Base-by-base conservation (phyloP, 2,329 filamentous ascomycete genomes). In the Fusarium kyushuense region DNA sequence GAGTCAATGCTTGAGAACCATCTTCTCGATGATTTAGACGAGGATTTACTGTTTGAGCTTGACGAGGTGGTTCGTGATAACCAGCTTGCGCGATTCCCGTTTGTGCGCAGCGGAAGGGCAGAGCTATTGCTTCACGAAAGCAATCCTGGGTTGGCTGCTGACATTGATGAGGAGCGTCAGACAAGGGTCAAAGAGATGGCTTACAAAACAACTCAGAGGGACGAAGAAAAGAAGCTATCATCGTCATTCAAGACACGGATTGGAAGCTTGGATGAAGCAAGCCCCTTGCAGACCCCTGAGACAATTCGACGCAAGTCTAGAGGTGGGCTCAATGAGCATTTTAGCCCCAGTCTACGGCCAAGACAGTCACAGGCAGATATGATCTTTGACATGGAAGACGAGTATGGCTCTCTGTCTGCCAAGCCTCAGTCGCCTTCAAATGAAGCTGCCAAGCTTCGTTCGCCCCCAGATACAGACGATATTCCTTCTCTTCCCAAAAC, bases 311-410 rank as follows among this genome's bases (percentile, higher is more conserved):
- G 80, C 52, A 86, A 82, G 59, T 81, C 81, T 2, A 87, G 83
- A 57, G 72, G 71, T 8, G 73, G 73, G 21, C 81, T 78, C 16
- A 89, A 89, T 65, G 87, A 88, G 63, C 83, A 84, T 0, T 84
- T 86, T 52, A 92, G 89, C 57, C 93, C 93, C 1, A 83, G 81
- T 19, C 82, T 96, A 43, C 89, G 87, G 55, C 84, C 90, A 2
- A 93, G 89, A 72, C 85, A 84, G 21, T 94, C 91, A 1, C 82
- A 85, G 2, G 85, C 84, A 36, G 94, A 97, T 71, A 84, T 97
- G 55, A 97, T 97, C 78, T 97, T 97, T 75, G 89, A 93, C 69
- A 97, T 97, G 94, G 95, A 97, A 60, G 94, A 96, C 36, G 93
- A 94, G 42, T 85, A 84, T 12, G 67, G 73, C 1, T 72, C 77